Evolutionary conservation across 2,329 filamentous ascomycete species (phyloP), one percentile per base, ranked within the genome.

Genomic region (Lachnellula suecica): DNA sequence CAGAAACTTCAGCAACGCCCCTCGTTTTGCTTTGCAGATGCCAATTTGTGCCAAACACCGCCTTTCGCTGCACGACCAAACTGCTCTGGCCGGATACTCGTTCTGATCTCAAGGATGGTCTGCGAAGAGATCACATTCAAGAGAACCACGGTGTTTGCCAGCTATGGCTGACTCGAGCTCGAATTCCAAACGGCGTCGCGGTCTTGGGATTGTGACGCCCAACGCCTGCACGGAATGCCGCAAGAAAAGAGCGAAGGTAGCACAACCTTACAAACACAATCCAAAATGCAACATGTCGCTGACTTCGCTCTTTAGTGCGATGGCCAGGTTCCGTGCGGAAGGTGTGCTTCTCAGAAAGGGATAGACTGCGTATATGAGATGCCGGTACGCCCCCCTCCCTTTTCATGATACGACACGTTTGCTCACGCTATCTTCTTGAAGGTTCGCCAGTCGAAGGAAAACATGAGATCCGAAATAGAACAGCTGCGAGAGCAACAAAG

Each of bases 331-430:
- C 83, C 66, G 2, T 68, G 66, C 49, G 61, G 59, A 25, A 82
- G 83, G 54, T 86, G 83, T 68, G 75, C 71, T 52, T 58, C 69
- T 0, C 81, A 84, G 74, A 68, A 42, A 56, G 77, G 79, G 27
- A 68, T 76, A 35, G 76, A 83, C 22, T 86, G 83, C 55, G 63
- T 83, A 22, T 86, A 86, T 69, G 81, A 85, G 58, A 64, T 83
- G 7, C 83, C 82, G 0, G 77, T 85, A 43, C 22, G 22, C 13
- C 22, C 7, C 25, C 20, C n/a, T n/a, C 7, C 11, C 10, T 13
- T 20, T n/a, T 9, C 13, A 20, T 25, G 20, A 10, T 7, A 43
- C 11, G 4, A 11, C 25, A 15, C 10, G 6, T 4, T 24, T 20
- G 20, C 23, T 24, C 7, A 24, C 13, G 15, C 4, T 41, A 25